Evolutionary conservation across 345 rosid species (phyloP).

Genomic region (Melastoma malabathricum): DNA sequence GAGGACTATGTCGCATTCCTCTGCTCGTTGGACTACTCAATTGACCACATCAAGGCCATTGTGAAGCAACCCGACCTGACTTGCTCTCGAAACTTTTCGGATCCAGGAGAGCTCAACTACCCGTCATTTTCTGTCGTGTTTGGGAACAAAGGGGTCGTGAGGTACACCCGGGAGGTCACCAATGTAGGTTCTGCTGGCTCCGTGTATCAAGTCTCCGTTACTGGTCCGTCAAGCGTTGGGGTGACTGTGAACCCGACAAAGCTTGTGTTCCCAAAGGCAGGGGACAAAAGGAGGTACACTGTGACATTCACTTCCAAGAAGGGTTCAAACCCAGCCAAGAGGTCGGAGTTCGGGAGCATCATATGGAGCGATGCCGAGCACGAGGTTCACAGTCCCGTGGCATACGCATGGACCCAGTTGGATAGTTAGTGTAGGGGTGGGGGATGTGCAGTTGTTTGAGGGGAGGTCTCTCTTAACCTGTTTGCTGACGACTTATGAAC

Average conservation of each 20-base stretch:
- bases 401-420: slow-evolving; percentile 54
- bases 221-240: slow-evolving; percentile 33
- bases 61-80: slow-evolving; percentile 52
- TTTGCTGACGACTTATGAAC: no score
- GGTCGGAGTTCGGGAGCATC: slow-evolving; percentile 54
- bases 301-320: slow-evolving; percentile 60
- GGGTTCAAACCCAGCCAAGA: slow-evolving; percentile 18
- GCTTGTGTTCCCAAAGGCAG: slow-evolving; percentile 41
- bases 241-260: slow-evolving; percentile 42
- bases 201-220: slow-evolving; percentile 30
- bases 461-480: not conserved
- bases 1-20: slow-evolving; percentile 60
- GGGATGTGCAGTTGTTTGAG: not conserved
- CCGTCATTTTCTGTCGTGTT: slow-evolving; percentile 82
- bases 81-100: slow-evolving; percentile 39
- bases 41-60: slow-evolving; percentile 41
- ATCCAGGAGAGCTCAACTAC: slow-evolving; percentile 80
- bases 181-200: slow-evolving; percentile 65
- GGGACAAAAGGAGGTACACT: slow-evolving; percentile 63
- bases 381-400: slow-evolving; percentile 71
- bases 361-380: slow-evolving; percentile 51
- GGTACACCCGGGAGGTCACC: slow-evolving; percentile 66
- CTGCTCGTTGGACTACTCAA: slow-evolving; percentile 61
- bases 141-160: slow-evolving; percentile 42
- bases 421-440: slow-evolving; percentile 2